phyloP scores from a whole-genome alignment of 352 stramenopile species.

The Peronospora tabacina region DNA sequence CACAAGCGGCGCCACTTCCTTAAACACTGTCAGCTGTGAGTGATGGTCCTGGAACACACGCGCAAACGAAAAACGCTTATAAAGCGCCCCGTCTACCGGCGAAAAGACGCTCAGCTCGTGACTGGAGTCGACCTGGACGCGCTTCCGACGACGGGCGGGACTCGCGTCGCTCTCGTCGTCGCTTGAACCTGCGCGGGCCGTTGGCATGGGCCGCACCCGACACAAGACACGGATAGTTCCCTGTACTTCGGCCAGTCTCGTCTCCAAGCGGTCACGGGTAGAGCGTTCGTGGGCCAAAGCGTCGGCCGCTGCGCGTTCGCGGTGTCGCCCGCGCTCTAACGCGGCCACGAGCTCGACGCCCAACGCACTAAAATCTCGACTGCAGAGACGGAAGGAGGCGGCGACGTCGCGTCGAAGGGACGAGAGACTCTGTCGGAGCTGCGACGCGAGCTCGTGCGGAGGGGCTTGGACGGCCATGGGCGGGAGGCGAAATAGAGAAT shows the following conservation, averaged over 20 bases:
- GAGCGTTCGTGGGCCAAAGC: constrained; percentile 50
- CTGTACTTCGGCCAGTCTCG: constrained; percentile 39
- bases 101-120: constrained; percentile 37
- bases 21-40: constrained; percentile 86
- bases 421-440: constrained; percentile 36
- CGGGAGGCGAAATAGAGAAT: too few relatives aligned
- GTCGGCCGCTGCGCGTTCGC: constrained; percentile 28
- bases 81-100: constrained; percentile 35
- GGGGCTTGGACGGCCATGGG: constrained; percentile 4
- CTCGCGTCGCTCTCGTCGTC: constrained; percentile 24
- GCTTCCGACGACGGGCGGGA: constrained; percentile 16
- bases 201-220: constrained; percentile 49
- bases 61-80: constrained; percentile 82
- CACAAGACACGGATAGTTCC: constrained; percentile 74
- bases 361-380: constrained; percentile 61
- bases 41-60: constrained; percentile 78
- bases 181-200: constrained; percentile 8
- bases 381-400: constrained; percentile 58
- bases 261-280: constrained; percentile 36
- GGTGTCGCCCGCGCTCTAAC: constrained; percentile 29
- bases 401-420: constrained; percentile 58
- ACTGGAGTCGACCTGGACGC: constrained; percentile 26
- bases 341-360: constrained; percentile 51
- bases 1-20: constrained; percentile 88
- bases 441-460: constrained; percentile 20